Conservation (phyloP, 352 stramenopile genomes). For the Plasmopara muralis region DNA sequence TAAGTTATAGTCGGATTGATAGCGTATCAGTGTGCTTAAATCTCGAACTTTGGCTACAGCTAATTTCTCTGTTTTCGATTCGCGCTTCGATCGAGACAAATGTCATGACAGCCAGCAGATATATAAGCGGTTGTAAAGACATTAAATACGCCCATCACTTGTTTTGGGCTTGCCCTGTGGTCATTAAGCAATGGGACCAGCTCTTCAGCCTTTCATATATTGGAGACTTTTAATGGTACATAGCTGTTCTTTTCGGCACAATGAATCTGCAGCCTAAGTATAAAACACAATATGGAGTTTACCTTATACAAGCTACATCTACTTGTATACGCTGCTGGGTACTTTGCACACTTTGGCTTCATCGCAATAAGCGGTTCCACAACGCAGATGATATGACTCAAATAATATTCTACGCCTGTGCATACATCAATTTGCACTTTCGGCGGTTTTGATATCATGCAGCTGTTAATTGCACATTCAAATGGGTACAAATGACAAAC, state of each 20-base stretch:
- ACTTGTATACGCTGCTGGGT: constrained; percentile 5
- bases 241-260: neutral
- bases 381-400: neutral
- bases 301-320: constrained; percentile 1
- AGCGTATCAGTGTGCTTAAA: neutral
- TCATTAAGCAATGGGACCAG: neutral
- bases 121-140: neutral
- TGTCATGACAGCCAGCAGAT: neutral
- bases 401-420: no score
- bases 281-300: neutral
- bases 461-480: neutral
- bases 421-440: neutral
- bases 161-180: constrained; percentile 8
- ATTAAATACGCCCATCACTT: constrained; percentile 5
- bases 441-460: neutral
- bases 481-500: neutral
- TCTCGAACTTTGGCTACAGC: neutral
- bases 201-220: constrained; percentile 1
- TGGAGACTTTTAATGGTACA: neutral
- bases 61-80: neutral
- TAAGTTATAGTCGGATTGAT: neutral
- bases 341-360: constrained; percentile 6
- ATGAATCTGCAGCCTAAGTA: neutral
- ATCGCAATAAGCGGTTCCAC: constrained; percentile 6
- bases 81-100: neutral